Percentiles rank a stretch among this genome's conserved stretches.
Conservation (phyloP, 169 alveolate genomes). For the Eimeria mitis region DNA sequence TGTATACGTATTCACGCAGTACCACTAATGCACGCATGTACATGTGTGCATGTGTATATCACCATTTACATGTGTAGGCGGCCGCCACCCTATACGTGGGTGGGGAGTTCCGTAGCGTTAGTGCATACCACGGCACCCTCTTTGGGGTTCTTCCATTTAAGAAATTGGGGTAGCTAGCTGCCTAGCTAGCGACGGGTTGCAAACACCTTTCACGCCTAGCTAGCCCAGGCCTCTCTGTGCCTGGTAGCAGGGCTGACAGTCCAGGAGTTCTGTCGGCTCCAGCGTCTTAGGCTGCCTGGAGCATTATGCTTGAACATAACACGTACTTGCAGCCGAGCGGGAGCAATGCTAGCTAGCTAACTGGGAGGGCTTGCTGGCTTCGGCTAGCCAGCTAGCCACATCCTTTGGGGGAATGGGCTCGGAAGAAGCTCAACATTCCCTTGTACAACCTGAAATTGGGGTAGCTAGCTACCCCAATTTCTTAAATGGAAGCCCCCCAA, state of each 20-base stretch:
- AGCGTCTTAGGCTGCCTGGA: background rate
- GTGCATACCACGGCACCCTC: background rate
- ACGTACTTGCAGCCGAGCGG: background rate
- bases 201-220: background rate
- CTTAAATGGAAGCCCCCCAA: background rate
- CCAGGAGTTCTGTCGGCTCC: background rate
- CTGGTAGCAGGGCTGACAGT: background rate
- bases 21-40: background rate
- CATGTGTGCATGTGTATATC: background rate
- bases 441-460: background rate
- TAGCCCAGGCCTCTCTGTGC: background rate
- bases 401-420: background rate
- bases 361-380: background rate
- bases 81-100: background rate
- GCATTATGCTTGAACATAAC: background rate
- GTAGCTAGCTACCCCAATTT: background rate
- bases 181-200: background rate
- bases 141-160: background rate
- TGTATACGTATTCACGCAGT: background rate
- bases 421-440: background rate
- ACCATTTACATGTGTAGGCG: background rate
- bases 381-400: constrained; percentile 27
- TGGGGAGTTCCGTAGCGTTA: background rate
- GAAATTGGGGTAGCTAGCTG: background rate
- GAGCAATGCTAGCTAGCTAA: background rate